Evolutionary conservation across 345 rosid genomes (phyloP).

Genomic region (Chamaenerion angustifolium): DNA sequence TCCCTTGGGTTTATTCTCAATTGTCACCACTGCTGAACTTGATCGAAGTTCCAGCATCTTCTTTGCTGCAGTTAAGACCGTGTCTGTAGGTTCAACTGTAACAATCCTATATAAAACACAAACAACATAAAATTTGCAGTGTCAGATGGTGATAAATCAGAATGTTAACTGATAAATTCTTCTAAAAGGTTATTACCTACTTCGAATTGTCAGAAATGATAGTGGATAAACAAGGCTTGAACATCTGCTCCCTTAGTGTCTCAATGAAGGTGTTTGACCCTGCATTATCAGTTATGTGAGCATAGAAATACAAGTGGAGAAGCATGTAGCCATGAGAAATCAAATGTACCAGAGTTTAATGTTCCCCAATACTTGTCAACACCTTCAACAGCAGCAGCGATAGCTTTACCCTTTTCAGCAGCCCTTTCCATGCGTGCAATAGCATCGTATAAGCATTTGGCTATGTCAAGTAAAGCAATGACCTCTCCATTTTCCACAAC

Average conservation of each 20-base stretch:
- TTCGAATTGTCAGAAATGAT: constrained; percentile 79
- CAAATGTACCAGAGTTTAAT: constrained; percentile 52
- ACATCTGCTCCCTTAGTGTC: constrained; percentile 87
- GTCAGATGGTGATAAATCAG: constrained; percentile 2
- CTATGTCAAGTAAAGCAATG: constrained; percentile 89
- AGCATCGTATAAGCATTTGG: constrained; percentile 95
- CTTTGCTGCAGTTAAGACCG: constrained; percentile 55
- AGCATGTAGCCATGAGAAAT: not conserved
- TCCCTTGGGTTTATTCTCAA: constrained; percentile 70
- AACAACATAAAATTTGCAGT: not conserved
- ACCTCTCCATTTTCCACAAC: constrained; percentile 99
- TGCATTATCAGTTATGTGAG: constrained; percentile 10
- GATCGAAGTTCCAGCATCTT: constrained; percentile 71
- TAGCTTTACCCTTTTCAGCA: constrained; percentile 97
- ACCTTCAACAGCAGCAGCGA: constrained; percentile 99
- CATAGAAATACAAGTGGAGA: not conserved
- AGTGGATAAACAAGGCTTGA: constrained; percentile 81
- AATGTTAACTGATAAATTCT: constrained; percentile 4
- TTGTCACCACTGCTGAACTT: constrained; percentile 64
- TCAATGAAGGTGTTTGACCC: constrained; percentile 78
- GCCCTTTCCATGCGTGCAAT: constrained; percentile 99
- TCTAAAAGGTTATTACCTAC: constrained; percentile 73
- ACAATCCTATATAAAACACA: constrained; percentile 50
- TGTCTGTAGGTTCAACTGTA: constrained; percentile 67
- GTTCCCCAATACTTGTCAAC: constrained; percentile 92